phyloP scores from a whole-genome alignment of 1,284 basidiomycete genomes.

The Sanghuangporus weigelae region DNA sequence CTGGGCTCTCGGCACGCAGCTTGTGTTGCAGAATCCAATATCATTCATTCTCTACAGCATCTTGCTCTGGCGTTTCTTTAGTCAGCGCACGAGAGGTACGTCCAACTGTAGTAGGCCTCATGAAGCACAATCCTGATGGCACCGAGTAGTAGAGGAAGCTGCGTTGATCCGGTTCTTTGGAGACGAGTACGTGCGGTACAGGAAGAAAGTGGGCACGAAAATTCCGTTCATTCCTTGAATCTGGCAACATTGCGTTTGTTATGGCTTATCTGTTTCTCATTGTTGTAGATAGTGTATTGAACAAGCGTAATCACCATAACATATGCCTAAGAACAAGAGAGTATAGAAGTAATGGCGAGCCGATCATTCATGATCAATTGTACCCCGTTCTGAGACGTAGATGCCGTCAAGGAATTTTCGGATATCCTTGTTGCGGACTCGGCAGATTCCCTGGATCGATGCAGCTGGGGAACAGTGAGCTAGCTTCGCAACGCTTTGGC shows the following conservation, averaged over 20 bases:
- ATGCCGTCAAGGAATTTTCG: constrained; percentile 92
- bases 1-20: constrained; percentile 93
- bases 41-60: constrained; percentile 59
- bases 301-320: constrained; percentile 11
- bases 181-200: constrained; percentile 68
- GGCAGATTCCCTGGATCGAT: constrained; percentile 90
- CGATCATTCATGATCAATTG: constrained; percentile 32
- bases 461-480: constrained; percentile 53
- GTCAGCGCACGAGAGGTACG: constrained; percentile 68
- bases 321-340: constrained; percentile 2
- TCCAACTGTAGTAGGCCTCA: not conserved
- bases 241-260: not conserved
- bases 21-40: constrained; percentile 87
- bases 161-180: constrained; percentile 80
- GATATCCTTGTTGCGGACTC: constrained; percentile 98
- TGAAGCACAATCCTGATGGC: not conserved
- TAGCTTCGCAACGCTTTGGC: not conserved
- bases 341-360: not conserved
- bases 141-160: constrained; percentile 61
- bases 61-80: constrained; percentile 86
- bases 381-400: constrained; percentile 86
- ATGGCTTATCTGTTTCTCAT: not conserved
- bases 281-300: not conserved
- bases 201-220: constrained; percentile 60
- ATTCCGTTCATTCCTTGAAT: constrained; percentile 63